A percentile compares a stretch with the other conserved stretches of the same genome.
Conservation (phyloP, 1,284 basidiomycete genomes). For the Lignosus rhinocerotis region DNA sequence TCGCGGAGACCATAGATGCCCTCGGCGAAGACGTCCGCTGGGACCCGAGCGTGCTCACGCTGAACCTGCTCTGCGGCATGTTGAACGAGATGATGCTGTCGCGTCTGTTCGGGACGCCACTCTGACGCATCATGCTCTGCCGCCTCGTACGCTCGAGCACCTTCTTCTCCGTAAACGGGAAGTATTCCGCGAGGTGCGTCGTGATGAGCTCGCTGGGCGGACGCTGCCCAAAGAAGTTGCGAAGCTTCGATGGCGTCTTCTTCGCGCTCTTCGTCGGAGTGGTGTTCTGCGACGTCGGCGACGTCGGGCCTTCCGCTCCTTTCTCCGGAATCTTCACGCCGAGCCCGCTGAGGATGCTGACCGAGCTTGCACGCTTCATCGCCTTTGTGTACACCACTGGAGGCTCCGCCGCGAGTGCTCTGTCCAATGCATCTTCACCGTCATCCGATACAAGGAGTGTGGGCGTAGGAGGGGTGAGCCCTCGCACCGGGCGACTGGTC, state of each 20-base stretch:
- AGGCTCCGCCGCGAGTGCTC: slow-evolving; percentile 27
- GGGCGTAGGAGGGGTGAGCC: slow-evolving; percentile 32
- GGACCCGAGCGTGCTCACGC: slow-evolving; percentile 70
- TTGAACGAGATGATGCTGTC: slow-evolving; percentile 42
- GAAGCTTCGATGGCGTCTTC: slow-evolving; percentile 71
- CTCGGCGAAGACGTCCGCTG: slow-evolving; percentile 42
- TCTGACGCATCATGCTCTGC: slow-evolving; percentile 74
- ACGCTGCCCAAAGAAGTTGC: slow-evolving; percentile 98
- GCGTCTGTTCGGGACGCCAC: slow-evolving; percentile 29
- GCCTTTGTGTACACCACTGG: slow-evolving; percentile 47
- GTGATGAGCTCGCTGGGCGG: slow-evolving; percentile 97
- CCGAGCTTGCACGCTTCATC: slow-evolving; percentile 89
- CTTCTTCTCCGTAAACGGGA: slow-evolving; percentile 91
- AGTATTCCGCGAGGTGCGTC: slow-evolving; percentile 94
- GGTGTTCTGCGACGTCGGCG: slow-evolving; percentile 33
- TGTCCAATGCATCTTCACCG: slow-evolving; percentile 39
- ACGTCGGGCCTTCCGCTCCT: slow-evolving; percentile 44
- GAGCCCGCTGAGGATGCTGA: slow-evolving; percentile 92
- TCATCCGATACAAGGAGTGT: slow-evolving; percentile 36
- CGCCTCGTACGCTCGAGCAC: slow-evolving; percentile 82
- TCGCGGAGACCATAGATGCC: slow-evolving; percentile 48
- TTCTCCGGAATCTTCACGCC: slow-evolving; percentile 77
- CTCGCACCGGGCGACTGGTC: slow-evolving; percentile 36
- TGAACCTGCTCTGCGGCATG: slow-evolving; percentile 56
- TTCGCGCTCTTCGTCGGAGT: slow-evolving; percentile 39